Evolutionary conservation across 768 basidiomycete species (phyloP), one percentile per base, ranked within the genome.

Genomic region (Leccinum pellstonianum): DNA sequence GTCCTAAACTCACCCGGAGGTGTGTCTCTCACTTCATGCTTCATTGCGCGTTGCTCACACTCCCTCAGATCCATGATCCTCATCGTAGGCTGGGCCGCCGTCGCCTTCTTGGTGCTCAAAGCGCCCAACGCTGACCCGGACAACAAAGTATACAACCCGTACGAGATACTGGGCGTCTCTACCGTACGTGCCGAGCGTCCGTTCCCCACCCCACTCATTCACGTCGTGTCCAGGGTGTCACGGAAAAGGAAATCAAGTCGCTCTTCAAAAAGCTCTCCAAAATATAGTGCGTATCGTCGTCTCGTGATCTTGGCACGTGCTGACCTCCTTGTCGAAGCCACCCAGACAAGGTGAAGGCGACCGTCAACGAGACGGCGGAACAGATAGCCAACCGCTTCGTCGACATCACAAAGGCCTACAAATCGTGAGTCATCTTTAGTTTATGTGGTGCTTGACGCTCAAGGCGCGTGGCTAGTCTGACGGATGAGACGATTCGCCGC

Each of bases 381-480:
- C 83, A 85, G 6, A 94, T 93, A 33, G 90, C 91, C 65, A 81
- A 86, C 55, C 85, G 85, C 59, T 99, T 97, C 73, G 92, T 98
- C 21, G 84, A 92, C 21, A 79, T 99, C 41, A 98, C 97, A 8
- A 99, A 98, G 73, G 97, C 97, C 4, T 99, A 99, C 78, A 99
- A 99, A 80, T 77, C 96, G 85, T 92, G 51, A 31, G 51, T 33
- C 5, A 2, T 29, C 21, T 29, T 29, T 3, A 12, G 1, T n/a
- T 19, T 17, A 3, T 7, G 2, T 1, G 1, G 31, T 25, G 31
- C 25, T 52, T 0, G n/a, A 17, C 17, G 6, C 51, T 50, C 23
- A 57, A 35, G n/a, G 10, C 53, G 3, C 25, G 17, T 4, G 14
- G 38, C 4, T 64, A 94, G 92, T 8, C 77, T 99, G 25, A 98